A percentile compares a stretch with the other conserved stretches of the same genome.
Conservation (phyloP, 805 yeast genomes). For the Kockiozyma suomiensis region DNA sequence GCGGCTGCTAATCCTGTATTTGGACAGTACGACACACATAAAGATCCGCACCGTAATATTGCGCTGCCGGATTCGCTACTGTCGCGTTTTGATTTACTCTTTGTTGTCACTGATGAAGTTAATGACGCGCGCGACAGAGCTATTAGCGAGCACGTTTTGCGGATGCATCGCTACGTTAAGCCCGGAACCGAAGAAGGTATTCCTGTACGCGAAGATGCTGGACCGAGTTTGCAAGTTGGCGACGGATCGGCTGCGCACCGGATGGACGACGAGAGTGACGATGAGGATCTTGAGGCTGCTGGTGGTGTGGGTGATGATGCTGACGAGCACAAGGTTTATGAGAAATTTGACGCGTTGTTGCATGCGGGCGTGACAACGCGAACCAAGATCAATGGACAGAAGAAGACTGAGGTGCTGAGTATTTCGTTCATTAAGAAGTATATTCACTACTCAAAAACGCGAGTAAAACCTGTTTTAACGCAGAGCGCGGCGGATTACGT, state of each 20-base stretch:
- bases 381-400: slow-evolving; percentile 41
- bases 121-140: slow-evolving; percentile 80
- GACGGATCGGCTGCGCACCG: slow-evolving; percentile 49
- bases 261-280: slow-evolving; percentile 58
- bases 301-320: slow-evolving; percentile 52
- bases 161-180: slow-evolving; percentile 88
- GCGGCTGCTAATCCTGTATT: slow-evolving; percentile 98
- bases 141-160: slow-evolving; percentile 90
- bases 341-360: slow-evolving; percentile 76
- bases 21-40: slow-evolving; percentile 94
- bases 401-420: slow-evolving; percentile 58
- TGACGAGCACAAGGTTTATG: slow-evolving; percentile 57
- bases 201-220: slow-evolving; percentile 75
- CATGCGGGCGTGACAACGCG: slow-evolving; percentile 71
- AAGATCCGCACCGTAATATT: slow-evolving; percentile 94
- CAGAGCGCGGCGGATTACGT: slow-evolving; percentile 77
- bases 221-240: slow-evolving; percentile 80
- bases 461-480: slow-evolving; percentile 79
- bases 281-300: slow-evolving; percentile 49
- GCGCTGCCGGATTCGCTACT: slow-evolving; percentile 95
- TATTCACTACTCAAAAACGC: slow-evolving; percentile 88
- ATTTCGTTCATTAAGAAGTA: slow-evolving; percentile 89
- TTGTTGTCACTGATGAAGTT: slow-evolving; percentile 95
- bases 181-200: slow-evolving; percentile 90
- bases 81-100: slow-evolving; percentile 93